A percentile compares a stretch with the other conserved stretches of the same genome.
Conservation (phyloP, 1,139 yeast genomes). For the Geotrichum carabidarum region DNA sequence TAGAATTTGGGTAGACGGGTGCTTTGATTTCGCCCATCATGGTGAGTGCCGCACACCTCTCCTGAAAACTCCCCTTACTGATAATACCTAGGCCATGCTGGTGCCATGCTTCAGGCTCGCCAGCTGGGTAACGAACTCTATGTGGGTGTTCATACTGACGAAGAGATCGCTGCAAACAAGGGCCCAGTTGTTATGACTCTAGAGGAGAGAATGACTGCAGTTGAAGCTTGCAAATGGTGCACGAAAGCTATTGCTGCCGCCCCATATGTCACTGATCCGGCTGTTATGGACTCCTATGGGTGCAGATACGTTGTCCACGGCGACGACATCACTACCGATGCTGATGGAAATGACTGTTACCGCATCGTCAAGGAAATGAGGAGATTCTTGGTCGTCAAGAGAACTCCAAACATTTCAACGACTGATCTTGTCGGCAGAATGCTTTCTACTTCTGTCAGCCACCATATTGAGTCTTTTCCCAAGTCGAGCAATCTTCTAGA, state of each 20-base stretch:
- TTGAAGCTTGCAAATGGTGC: conserved; percentile 87
- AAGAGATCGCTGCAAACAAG: conserved; percentile 72
- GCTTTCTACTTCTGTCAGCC: conserved; percentile 53
- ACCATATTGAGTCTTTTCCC: conserved; percentile 48
- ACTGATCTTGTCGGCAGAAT: conserved; percentile 94
- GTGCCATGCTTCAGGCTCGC: conserved; percentile 90
- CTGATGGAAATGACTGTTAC: conserved; percentile 90
- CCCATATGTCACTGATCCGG: conserved; percentile 92
- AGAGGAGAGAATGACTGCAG: conserved; percentile 74
- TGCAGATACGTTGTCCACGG: conserved; percentile 95
- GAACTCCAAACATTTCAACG: conserved; percentile 91
- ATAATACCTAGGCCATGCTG: conserved; percentile 63
- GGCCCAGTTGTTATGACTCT: conserved; percentile 92
- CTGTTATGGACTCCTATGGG: conserved; percentile 63
- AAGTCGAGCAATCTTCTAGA: conserved; percentile 25
- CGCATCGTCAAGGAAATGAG: conserved; percentile 77
- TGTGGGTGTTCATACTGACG: conserved; percentile 91
- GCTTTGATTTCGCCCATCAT: conserved; percentile 96
- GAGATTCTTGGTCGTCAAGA: conserved; percentile 79
- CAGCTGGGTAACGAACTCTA: conserved; percentile 66
- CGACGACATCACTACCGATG: conserved; percentile 94
- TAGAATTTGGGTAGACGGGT: conserved; percentile 86
- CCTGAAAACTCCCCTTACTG: background rate
- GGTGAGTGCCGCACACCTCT: conserved; percentile 45
- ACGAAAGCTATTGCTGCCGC: conserved; percentile 69